phyloP scores from a whole-genome alignment of 139 green algal genomes.

The Zygnema cylindricum region DNA sequence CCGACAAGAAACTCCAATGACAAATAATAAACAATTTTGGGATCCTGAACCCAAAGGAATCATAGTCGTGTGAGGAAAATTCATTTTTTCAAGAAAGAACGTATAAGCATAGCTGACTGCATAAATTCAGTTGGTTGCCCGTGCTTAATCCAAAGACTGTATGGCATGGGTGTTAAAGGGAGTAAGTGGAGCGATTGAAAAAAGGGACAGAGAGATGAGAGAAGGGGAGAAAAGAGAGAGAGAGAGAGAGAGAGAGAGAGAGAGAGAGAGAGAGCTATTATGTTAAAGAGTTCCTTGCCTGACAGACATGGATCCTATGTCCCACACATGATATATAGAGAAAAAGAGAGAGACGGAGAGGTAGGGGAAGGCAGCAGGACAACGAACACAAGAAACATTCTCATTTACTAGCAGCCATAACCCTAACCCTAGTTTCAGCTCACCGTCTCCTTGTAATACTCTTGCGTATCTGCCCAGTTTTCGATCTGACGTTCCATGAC shows the following conservation, averaged over 20 bases:
- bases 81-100: too few relatives aligned
- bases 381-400: not conserved
- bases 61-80: not conserved
- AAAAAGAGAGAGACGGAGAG: not conserved
- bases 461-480: slow-evolving; percentile 62
- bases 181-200: not conserved
- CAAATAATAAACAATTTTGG: slow-evolving; percentile 97
- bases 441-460: slow-evolving; percentile 43
- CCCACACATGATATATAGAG: not conserved
- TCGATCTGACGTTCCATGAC: slow-evolving; percentile 64
- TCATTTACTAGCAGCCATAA: not conserved
- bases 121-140: not conserved
- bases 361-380: not conserved
- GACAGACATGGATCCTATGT: not conserved
- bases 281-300: not conserved
- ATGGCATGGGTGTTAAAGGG: not conserved
- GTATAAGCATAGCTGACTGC: not conserved
- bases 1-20: slow-evolving; percentile 96
- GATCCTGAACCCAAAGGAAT: not conserved
- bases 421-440: not conserved
- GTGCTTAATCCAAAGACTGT: not conserved
- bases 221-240: not conserved
- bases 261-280: slow-evolving; percentile 1
- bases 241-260: slow-evolving; percentile 8
- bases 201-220: too few relatives aligned